Base-by-base conservation (phyloP, 2,329 filamentous ascomycete genomes). In the Talaromyces sp. region DNA sequence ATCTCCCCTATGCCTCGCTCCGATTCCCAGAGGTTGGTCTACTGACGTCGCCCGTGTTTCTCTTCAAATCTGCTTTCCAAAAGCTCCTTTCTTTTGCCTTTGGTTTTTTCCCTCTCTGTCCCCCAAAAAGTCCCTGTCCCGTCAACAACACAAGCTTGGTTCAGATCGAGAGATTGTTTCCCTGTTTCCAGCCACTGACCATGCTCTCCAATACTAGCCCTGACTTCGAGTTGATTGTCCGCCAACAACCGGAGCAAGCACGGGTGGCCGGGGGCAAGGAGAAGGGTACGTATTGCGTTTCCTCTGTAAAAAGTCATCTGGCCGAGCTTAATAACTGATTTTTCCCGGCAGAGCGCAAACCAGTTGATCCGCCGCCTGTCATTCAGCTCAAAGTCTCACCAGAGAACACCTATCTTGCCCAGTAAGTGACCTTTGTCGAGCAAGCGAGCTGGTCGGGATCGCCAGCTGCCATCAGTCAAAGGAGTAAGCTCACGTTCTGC, bases 341-440 rank as follows among this genome's bases (percentile, higher is more conserved):
- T 35, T 37, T 17, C 17, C 45, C 45, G 45, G 57, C 69, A 89
- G 88, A 89, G 68, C 86, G 91, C 64, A 95, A 95, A 73, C 89
- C 91, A 7, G 84, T 96, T 67, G 91, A 96, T 70, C 91, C 76
- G 53, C 91, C 91, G 11, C 91, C 91, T 41, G 89, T 96, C 65
- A 78, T 96, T 46, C 86, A 93, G 74, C 80, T 96, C 48, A 73
- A 75, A 72, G 82, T 85, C 58, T 74, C 71, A 53, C 69, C 74
- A 50, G 68, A 60, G 43, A 69, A 68, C 31, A 70, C 69, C 31
- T 83, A 84, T 69, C 78, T 81, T 17, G 74, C 83, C 73, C 78
- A 88, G 84, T 88, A 80, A 70, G 84, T 77, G 25, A 67, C 13
- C 68, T 31, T 5, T 33, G 19, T 40, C 41, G 17, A 17, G 33